Evolutionary conservation across 192 early-diverging fungal species (phyloP).

Genomic region (Thamnidium elegans): DNA sequence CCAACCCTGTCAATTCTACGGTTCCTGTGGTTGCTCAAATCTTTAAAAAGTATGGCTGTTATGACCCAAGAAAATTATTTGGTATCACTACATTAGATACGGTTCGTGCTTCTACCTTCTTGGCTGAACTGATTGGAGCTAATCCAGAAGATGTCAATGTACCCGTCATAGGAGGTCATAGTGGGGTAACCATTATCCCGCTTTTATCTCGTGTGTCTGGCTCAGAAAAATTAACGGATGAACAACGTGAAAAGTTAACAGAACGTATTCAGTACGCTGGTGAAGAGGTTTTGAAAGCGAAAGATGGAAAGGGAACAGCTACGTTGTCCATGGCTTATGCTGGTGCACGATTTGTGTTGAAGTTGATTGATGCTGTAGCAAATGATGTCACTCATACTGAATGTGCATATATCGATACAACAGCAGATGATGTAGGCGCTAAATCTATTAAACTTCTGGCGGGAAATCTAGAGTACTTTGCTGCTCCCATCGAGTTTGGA

Average conservation of each 20-base stretch:
- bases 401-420: conserved; percentile 77
- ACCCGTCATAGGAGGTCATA: conserved; percentile 91
- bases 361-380: conserved; percentile 75
- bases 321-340: conserved; percentile 88
- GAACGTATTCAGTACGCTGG: conserved; percentile 97
- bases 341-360: conserved; percentile 83
- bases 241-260: conserved; percentile 84
- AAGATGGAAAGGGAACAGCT: conserved; percentile 86
- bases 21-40: conserved; percentile 95
- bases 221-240: conserved; percentile 68
- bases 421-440: conserved; percentile 49
- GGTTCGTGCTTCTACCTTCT: conserved; percentile 91
- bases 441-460: conserved; percentile 47
- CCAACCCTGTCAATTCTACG: conserved; percentile 98
- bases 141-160: conserved; percentile 71
- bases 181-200: conserved; percentile 93
- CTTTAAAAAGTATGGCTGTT: conserved; percentile 86
- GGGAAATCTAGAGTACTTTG: conserved; percentile 65
- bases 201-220: conserved; percentile 73
- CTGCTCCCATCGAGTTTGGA: conserved; percentile 71
- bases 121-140: conserved; percentile 71
- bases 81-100: conserved; percentile 95
- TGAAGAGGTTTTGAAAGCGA: conserved; percentile 98
- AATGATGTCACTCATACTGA: conserved; percentile 74
- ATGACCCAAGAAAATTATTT: conserved; percentile 83